phyloP scores from a whole-genome alignment of 1,139 yeast genomes.

The Lodderomyces oxycetoniae region DNA sequence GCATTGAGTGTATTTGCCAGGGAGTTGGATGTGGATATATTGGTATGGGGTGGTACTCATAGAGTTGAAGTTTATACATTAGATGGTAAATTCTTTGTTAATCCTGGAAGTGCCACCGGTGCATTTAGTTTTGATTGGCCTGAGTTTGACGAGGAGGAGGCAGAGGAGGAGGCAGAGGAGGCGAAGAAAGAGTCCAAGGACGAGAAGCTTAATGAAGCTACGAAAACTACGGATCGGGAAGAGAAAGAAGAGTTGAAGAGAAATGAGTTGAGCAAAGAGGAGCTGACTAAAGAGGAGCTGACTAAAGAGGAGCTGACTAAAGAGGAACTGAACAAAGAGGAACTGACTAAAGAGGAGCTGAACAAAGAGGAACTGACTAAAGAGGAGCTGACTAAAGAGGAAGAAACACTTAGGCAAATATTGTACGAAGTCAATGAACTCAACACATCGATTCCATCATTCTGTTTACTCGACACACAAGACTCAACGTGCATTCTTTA shows the following conservation, averaged over 20 bases:
- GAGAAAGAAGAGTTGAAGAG: conserved; percentile 17
- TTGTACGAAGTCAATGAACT: conserved; percentile 20
- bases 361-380: conserved; percentile 8
- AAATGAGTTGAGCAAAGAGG: conserved; percentile 12
- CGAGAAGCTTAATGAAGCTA: conserved; percentile 27
- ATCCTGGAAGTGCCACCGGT: conserved; percentile 97
- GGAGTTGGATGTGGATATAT: conserved; percentile 84
- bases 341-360: conserved; percentile 1
- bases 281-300: conserved; percentile 11
- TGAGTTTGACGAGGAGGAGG: conserved; percentile 42
- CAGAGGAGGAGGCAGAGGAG: conserved; percentile 29
- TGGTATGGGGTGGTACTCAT: conserved; percentile 97
- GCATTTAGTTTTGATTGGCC: conserved; percentile 58
- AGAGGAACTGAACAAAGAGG: conserved; percentile 1
- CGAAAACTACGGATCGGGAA: conserved; percentile 12
- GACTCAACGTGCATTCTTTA: conserved; percentile 74
- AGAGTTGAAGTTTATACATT: conserved; percentile 88
- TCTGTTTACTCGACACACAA: conserved; percentile 80
- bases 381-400: conserved; percentile 10
- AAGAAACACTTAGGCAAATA: conserved; percentile 9
- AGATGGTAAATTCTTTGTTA: conserved; percentile 87
- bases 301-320: conserved; percentile 12
- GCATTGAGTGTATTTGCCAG: conserved; percentile 79
- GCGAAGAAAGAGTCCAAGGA: conserved; percentile 11
- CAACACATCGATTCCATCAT: conserved; percentile 59